Evolutionary conservation across 352 stramenopile species (phyloP).

Genomic region (Halophytophthora polymorphica): DNA sequence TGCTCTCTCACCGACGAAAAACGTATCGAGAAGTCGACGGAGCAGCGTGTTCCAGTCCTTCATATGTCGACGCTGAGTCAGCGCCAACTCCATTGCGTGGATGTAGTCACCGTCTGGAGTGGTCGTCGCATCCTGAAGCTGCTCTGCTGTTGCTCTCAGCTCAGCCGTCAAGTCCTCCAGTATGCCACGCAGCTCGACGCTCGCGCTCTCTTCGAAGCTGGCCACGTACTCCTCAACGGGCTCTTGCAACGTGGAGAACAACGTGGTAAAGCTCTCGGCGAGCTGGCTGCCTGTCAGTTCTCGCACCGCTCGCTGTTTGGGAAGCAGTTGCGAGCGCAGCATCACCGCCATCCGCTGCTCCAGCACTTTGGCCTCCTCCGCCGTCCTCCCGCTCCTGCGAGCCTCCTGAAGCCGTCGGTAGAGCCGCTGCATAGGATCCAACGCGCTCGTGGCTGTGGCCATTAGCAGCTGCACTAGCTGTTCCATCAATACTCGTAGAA

Average conservation of each 20-base stretch:
- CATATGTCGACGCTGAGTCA: constrained; percentile 11
- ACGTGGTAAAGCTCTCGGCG: constrained; percentile 4
- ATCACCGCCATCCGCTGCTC: constrained; percentile 48
- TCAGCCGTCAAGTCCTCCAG: constrained; percentile 17
- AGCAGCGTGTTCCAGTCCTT: constrained; percentile 19
- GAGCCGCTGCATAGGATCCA: constrained; percentile 55
- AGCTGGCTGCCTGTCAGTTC: constrained; percentile 6
- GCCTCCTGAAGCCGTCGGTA: constrained; percentile 41
- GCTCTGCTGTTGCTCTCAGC: constrained; percentile 8
- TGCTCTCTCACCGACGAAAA: constrained; percentile 18
- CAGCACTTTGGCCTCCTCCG: constrained; percentile 72
- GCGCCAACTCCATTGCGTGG: constrained; percentile 8
- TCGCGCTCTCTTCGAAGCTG: constrained; percentile 13
- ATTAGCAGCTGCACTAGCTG: constrained; percentile 22
- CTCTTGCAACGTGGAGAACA: constrained; percentile 14
- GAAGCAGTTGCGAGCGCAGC: constrained; percentile 16
- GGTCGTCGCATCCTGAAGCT: constrained; percentile 2
- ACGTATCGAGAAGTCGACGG: constrained; percentile 16
- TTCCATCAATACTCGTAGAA: constrained; percentile 17
- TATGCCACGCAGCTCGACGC: constrained; percentile 9
- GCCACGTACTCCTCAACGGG: constrained; percentile 21
- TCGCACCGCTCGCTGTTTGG: constrained; percentile 5
- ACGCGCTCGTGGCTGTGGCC: constrained; percentile 19
- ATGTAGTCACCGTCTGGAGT: not conserved
- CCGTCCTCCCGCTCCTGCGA: constrained; percentile 42